Base-by-base conservation (phyloP, 2,329 filamentous ascomycete genomes). In the Dichotomopilus funicola region DNA sequence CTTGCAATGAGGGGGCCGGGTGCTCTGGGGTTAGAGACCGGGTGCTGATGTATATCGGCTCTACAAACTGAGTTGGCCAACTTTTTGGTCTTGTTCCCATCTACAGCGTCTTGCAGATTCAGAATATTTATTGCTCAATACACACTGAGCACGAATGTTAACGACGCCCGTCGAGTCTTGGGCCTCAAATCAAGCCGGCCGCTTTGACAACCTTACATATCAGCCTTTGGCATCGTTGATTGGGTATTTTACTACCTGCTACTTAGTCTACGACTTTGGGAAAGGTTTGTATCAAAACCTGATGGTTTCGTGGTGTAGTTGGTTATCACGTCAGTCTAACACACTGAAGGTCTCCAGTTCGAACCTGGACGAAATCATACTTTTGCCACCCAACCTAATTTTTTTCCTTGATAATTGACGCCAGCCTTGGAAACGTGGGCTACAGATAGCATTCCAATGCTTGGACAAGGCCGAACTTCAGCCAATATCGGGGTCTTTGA, bases 311-410 rank as follows among this genome's bases (percentile, higher is more conserved):
- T 68, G 65, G 66, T 68, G 66, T 68, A 68, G 72, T 74, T 74
- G 72, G 72, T 74, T 73, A 75, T 74, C 72, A 75, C 73, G 69
- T 75, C 71, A 73, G 72, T 74, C 71, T 75, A 75, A 75, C 72
- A 68, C 66, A 65, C 64, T 67, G 64, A 68, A 69, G 65, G 66
- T 66, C 64, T 60, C 59, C 64, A 62, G 65, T 64, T 67, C 65
- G 57, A 67, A 51, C 64, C 64, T 61, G 64, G 61, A 57, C 36
- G 49, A 51, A 51, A 51, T 43, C 49, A 49, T 31, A 10, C 33
- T 51, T 51, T 51, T 43, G 49, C 33, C 34, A 4, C 44, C 11
- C 19, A 40, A 11, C n/a, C 5, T 41, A 33, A 12, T 41, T 49
- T 42, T 8, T 42, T 12, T n/a, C 5, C 6, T n/a, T 42, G 12